Conservation (phyloP, 2,329 filamentous ascomycete species). For the Pseudogymnoascus sp. region DNA sequence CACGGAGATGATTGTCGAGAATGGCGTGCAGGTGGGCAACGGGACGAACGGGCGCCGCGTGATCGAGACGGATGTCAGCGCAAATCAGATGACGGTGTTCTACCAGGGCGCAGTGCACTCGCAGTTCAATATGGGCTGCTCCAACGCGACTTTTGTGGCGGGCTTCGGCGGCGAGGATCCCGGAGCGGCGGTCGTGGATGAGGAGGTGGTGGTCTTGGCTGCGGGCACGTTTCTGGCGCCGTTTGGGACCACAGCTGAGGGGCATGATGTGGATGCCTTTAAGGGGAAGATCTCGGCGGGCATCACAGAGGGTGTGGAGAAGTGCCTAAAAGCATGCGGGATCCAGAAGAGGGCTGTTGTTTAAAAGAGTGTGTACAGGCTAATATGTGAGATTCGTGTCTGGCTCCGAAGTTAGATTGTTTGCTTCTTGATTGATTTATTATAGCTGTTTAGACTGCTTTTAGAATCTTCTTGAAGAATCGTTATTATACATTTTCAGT, state of each 20-base stretch:
- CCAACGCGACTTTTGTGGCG: constrained; percentile 41
- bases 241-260: constrained; percentile 37
- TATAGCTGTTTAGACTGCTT: background rate
- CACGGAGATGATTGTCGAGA: constrained; percentile 44
- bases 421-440: background rate
- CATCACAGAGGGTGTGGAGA: constrained; percentile 44
- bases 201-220: constrained; percentile 41
- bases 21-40: constrained; percentile 36
- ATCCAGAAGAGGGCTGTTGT: constrained; percentile 19
- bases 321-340: constrained; percentile 43
- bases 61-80: constrained; percentile 32
- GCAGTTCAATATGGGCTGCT: constrained; percentile 48
- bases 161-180: constrained; percentile 43
- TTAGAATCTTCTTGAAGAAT: too few relatives aligned
- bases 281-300: constrained; percentile 37
- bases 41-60: constrained; percentile 32
- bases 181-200: constrained; percentile 40
- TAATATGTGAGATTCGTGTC: background rate
- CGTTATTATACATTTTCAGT: background rate
- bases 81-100: constrained; percentile 45
- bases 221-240: constrained; percentile 38
- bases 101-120: constrained; percentile 47
- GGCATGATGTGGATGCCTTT: constrained; percentile 39
- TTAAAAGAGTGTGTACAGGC: background rate
- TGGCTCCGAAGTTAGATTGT: background rate